These are phyloP conservation scores for Phytophthora pinifolia DNA, from an alignment of 352 stramenopile species.

Conservation along the genomic window DNA sequence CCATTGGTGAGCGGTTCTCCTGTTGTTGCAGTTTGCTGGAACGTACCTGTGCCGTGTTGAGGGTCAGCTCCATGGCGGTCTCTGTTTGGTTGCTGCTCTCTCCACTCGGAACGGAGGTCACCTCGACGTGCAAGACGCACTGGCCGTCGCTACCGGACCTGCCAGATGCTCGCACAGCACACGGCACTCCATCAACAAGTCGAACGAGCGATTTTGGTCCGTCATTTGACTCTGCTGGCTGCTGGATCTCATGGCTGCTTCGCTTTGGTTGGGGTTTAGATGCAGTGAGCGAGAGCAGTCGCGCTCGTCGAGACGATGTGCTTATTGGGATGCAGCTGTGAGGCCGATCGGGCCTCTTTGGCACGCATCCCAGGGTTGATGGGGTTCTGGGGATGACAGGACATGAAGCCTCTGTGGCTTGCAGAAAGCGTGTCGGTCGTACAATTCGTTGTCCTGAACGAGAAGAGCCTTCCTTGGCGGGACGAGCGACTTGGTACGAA, in stretches of 20 bases:
- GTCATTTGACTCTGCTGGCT: neutral
- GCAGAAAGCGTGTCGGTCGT: slow-evolving; percentile 4
- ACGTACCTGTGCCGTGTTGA: slow-evolving; percentile 29
- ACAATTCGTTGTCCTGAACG: slow-evolving; percentile 13
- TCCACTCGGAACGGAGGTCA: slow-evolving; percentile 2
- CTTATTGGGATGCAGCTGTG: slow-evolving; percentile 30
- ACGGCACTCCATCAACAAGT: slow-evolving; percentile 22
- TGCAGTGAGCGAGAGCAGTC: slow-evolving; percentile 17
- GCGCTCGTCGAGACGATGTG: slow-evolving; percentile 18
- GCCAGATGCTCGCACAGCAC: slow-evolving; percentile 18
- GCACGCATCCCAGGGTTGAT: slow-evolving; percentile 12
- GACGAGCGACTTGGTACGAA: slow-evolving; percentile 2
- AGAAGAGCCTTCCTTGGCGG: neutral
- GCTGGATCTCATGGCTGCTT: slow-evolving; percentile 7
- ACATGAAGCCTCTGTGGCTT: slow-evolving; percentile 15
- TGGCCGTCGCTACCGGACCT: slow-evolving; percentile 11
- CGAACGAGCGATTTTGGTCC: slow-evolving; percentile 1
- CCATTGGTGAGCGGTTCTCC: neutral
- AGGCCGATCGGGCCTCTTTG: slow-evolving; percentile 31
- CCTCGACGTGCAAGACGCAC: slow-evolving; percentile 24
- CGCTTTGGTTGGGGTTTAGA: slow-evolving; percentile 1
- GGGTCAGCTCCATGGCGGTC: slow-evolving; percentile 23
- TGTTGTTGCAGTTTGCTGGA: neutral
- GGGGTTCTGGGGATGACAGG: slow-evolving; percentile 8
- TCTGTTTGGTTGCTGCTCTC: slow-evolving; percentile 14